phyloP scores from a whole-genome alignment of 768 basidiomycete genomes.

The Calocera cornea region DNA sequence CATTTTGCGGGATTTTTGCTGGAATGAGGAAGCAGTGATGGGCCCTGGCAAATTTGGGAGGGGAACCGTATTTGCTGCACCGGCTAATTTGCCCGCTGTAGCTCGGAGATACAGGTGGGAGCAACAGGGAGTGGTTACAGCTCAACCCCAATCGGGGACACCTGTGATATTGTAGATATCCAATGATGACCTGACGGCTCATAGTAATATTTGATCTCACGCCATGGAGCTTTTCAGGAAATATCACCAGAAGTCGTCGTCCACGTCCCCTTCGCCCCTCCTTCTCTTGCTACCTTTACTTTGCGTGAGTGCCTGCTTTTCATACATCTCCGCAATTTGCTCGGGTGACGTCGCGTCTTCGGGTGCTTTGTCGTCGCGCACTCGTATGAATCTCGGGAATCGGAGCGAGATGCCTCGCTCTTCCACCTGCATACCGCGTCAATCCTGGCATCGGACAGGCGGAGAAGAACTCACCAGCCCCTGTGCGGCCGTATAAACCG shows the following conservation, averaged over 20 bases:
- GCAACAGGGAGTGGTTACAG: too few relatives aligned
- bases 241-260: conserved; percentile 27
- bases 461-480: conserved; percentile 48
- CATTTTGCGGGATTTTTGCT: too few relatives aligned
- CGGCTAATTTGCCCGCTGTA: too few relatives aligned
- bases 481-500: conserved; percentile 88
- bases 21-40: too few relatives aligned
- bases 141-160: too few relatives aligned
- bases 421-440: conserved; percentile 43
- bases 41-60: too few relatives aligned
- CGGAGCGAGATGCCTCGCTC: conserved; percentile 88
- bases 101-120: too few relatives aligned
- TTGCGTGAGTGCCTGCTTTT: conserved; percentile 71
- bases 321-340: conserved; percentile 93
- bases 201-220: too few relatives aligned
- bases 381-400: conserved; percentile 85
- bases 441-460: not conserved
- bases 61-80: too few relatives aligned
- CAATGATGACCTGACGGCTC: too few relatives aligned
- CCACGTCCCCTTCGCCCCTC: conserved; percentile 34
- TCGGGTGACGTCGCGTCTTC: conserved; percentile 91
- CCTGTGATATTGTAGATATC: too few relatives aligned
- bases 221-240: too few relatives aligned
- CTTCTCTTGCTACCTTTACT: conserved; percentile 56
- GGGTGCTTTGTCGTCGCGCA: conserved; percentile 84